A percentile compares a stretch with the other conserved stretches of the same genome.
Evolutionary conservation across 2,329 filamentous ascomycete species (phyloP).

Genomic region (Colletotrichum paranaense): DNA sequence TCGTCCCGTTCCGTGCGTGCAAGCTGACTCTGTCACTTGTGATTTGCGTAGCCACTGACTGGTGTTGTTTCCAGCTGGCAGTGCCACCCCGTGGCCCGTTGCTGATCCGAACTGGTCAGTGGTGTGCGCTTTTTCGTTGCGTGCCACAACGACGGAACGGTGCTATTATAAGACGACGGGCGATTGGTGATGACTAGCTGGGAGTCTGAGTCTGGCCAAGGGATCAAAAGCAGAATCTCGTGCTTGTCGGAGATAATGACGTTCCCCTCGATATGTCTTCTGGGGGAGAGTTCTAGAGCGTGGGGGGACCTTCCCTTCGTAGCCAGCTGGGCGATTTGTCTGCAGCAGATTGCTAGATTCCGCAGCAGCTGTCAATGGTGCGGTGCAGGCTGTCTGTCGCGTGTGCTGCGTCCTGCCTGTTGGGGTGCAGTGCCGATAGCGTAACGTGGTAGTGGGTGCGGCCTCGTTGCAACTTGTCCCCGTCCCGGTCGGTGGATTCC

Average conservation of each 20-base stretch:
- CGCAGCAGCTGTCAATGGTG: too few relatives aligned
- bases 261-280: not conserved
- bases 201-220: not conserved
- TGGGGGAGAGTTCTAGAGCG: not conserved
- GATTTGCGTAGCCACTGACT: not conserved
- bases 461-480: not conserved
- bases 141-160: not conserved
- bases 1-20: not conserved
- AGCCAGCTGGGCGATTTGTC: not conserved
- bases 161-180: not conserved
- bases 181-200: not conserved
- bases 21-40: not conserved
- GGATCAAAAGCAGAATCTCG: not conserved
- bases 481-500: slow-evolving; percentile 22
- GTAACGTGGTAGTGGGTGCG: slow-evolving; percentile 5
- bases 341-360: not conserved
- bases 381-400: not conserved
- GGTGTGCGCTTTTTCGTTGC: not conserved
- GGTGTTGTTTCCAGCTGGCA: not conserved
- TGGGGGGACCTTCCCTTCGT: slow-evolving; percentile 10
- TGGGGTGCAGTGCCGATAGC: not conserved
- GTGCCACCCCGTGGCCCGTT: not conserved
- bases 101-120: not conserved
- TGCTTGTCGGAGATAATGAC: slow-evolving; percentile 10
- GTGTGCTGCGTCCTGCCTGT: not conserved